Percentiles rank a stretch among this genome's conserved stretches.
These are phyloP conservation scores for Hypsizygus ulmarius DNA, from an alignment of 1,284 basidiomycete genomes.

Conservation along the genomic window DNA sequence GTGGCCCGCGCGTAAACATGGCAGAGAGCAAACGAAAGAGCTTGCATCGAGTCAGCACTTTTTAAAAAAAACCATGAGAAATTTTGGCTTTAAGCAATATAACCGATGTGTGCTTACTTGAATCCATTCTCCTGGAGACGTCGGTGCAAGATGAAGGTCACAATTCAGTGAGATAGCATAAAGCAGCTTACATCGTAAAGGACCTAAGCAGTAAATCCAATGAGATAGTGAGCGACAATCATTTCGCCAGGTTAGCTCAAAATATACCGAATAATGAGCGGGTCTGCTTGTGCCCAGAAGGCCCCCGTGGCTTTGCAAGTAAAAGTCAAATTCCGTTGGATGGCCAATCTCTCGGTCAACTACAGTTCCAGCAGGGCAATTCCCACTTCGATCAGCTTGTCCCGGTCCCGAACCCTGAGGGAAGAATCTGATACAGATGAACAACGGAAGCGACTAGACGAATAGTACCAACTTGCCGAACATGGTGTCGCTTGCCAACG, in stretches of 20 bases:
- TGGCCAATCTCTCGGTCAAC: conserved; percentile 64
- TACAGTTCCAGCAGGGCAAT: conserved; percentile 68
- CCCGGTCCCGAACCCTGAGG: conserved; percentile 26
- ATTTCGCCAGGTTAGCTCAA: neutral
- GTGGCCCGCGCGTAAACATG: conserved; percentile 81
- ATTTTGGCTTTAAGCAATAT: neutral
- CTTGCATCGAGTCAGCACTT: conserved; percentile 64
- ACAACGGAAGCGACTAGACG: neutral
- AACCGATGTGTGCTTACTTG: conserved; percentile 21
- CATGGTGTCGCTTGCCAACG: conserved; percentile 52
- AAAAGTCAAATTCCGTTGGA: conserved; percentile 71
- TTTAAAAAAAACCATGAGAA: conserved; percentile 1
- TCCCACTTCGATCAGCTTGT: conserved; percentile 59
- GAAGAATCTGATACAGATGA: conserved; percentile 46
- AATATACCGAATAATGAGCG: conserved; percentile 38
- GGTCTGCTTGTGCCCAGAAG: conserved; percentile 51
- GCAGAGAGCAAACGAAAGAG: conserved; percentile 70
- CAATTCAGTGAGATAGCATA: neutral
- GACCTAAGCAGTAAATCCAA: conserved; percentile 23
- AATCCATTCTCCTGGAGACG: conserved; percentile 28
- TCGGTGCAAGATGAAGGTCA: conserved; percentile 3
- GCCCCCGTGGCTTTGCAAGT: conserved; percentile 54
- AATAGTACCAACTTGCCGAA: conserved; percentile 27
- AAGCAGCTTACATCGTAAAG: conserved; percentile 34
- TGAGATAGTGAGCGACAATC: neutral